These are phyloP conservation scores for Aciculosporium take DNA, from an alignment of 2,329 filamentous ascomycete species.

Conservation along the genomic window DNA sequence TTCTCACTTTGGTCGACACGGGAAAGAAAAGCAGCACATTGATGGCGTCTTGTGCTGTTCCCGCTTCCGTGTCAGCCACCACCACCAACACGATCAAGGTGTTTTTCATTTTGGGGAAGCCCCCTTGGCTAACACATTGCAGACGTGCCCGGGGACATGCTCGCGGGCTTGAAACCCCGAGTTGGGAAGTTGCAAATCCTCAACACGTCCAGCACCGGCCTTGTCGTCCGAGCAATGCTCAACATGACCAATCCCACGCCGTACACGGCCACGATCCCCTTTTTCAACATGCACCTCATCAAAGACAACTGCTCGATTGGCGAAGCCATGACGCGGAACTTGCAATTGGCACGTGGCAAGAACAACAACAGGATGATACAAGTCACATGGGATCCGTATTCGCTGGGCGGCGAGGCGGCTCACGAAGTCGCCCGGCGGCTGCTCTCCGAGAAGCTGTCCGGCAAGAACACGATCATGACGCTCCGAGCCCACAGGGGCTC, in stretches of 20 bases:
- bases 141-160: slow-evolving; percentile 45
- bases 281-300: slow-evolving; percentile 59
- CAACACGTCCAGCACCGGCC: slow-evolving; percentile 55
- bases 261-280: slow-evolving; percentile 74
- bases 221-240: slow-evolving; percentile 56
- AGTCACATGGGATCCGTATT: slow-evolving; percentile 59
- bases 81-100: no score
- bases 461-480: slow-evolving; percentile 68
- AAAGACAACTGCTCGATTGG: slow-evolving; percentile 63
- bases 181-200: slow-evolving; percentile 58
- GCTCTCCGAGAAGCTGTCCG: slow-evolving; percentile 76
- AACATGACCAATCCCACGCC: slow-evolving; percentile 85
- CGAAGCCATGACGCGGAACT: slow-evolving; percentile 52
- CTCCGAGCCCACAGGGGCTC: slow-evolving; percentile 56
- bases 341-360: slow-evolving; percentile 50
- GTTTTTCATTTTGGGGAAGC: no score
- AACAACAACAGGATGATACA: slow-evolving; percentile 57
- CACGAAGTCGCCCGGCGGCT: slow-evolving; percentile 53
- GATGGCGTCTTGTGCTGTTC: slow-evolving; percentile 9
- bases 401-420: slow-evolving; percentile 46
- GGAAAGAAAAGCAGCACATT: slow-evolving; percentile 12
- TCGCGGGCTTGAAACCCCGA: slow-evolving; percentile 40
- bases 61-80: slow-evolving; percentile 8
- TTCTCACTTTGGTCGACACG: slow-evolving; percentile 7
- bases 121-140: slow-evolving; percentile 21